Conservation (phyloP, 1,284 basidiomycete genomes). For the Thecaphora thlaspeos region DNA sequence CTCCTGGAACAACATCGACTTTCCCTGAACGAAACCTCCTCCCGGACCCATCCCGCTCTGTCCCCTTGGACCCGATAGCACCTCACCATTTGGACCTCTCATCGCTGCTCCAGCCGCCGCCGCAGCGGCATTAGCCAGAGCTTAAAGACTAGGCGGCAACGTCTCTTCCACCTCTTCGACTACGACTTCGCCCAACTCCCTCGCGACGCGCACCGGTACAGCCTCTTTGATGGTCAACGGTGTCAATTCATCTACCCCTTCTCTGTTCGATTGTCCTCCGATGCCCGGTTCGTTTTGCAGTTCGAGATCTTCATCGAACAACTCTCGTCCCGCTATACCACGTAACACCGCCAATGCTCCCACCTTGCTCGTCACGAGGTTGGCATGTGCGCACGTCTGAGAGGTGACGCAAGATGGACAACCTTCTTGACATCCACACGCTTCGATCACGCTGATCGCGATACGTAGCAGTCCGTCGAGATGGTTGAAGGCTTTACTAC, state of each 20-base stretch:
- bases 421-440: conserved; percentile 71
- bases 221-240: conserved; percentile 41
- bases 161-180: conserved; percentile 37
- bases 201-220: conserved; percentile 23
- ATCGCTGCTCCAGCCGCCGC: conserved; percentile 2
- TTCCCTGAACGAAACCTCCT: conserved; percentile 26
- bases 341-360: conserved; percentile 53
- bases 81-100: conserved; percentile 6
- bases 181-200: conserved; percentile 16
- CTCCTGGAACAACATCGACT: conserved; percentile 33
- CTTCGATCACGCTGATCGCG: conserved; percentile 68
- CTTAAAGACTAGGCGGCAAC: conserved; percentile 30
- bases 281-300: conserved; percentile 37
- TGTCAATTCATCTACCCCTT: no score
- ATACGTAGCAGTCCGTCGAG: conserved; percentile 68
- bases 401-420: conserved; percentile 69
- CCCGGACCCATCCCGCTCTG: conserved; percentile 18
- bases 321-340: conserved; percentile 47
- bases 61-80: conserved; percentile 9
- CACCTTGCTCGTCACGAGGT: conserved; percentile 50
- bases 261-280: neutral
- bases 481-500: conserved; percentile 79
- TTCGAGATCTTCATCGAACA: conserved; percentile 42
- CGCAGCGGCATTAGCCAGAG: conserved; percentile 13
- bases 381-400: conserved; percentile 40